These are phyloP conservation scores for Endocarpon pusillum DNA, from an alignment of 495 filamentous ascomycete genomes.

Conservation along the genomic window DNA sequence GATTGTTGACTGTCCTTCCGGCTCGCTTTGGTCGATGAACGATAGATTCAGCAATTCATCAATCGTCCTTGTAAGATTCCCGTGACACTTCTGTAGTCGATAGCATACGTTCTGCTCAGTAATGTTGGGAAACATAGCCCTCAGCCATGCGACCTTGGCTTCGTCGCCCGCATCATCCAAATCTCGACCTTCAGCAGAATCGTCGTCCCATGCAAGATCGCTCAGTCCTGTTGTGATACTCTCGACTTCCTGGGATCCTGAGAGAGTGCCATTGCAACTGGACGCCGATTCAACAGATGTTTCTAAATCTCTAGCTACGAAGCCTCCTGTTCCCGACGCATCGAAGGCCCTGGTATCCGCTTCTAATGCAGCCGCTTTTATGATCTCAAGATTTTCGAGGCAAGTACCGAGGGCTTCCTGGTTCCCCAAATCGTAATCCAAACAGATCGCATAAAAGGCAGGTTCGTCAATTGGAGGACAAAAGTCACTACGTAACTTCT, in stretches of 20 bases:
- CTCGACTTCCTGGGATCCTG: too few species aligned
- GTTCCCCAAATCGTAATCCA: constrained; percentile 42
- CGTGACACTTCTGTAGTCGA: constrained; percentile 44
- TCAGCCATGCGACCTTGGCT: constrained; percentile 38
- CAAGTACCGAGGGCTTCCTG: constrained; percentile 32
- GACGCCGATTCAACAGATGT: too few species aligned
- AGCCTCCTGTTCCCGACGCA: constrained; percentile 47
- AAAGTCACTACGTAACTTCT: constrained; percentile 32
- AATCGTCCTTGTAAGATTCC: constrained; percentile 48
- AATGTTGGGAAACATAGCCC: constrained; percentile 52
- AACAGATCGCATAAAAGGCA: constrained; percentile 44
- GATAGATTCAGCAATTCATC: constrained; percentile 66
- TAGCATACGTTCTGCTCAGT: constrained; percentile 43
- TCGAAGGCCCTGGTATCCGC: constrained; percentile 63
- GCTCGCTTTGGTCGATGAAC: constrained; percentile 44
- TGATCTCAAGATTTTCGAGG: constrained; percentile 32
- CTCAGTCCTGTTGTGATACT: too few species aligned
- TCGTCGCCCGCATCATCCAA: constrained; percentile 35
- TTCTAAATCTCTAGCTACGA: too few species aligned
- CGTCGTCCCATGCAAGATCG: too few species aligned
- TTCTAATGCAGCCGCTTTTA: constrained; percentile 41
- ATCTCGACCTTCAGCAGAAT: too few species aligned
- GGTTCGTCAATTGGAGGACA: constrained; percentile 48
- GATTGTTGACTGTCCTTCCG: constrained; percentile 19
- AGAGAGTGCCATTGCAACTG: constrained; percentile 12